Conservation (phyloP, 2,329 filamentous ascomycete species). For the Aspergillus persii region DNA sequence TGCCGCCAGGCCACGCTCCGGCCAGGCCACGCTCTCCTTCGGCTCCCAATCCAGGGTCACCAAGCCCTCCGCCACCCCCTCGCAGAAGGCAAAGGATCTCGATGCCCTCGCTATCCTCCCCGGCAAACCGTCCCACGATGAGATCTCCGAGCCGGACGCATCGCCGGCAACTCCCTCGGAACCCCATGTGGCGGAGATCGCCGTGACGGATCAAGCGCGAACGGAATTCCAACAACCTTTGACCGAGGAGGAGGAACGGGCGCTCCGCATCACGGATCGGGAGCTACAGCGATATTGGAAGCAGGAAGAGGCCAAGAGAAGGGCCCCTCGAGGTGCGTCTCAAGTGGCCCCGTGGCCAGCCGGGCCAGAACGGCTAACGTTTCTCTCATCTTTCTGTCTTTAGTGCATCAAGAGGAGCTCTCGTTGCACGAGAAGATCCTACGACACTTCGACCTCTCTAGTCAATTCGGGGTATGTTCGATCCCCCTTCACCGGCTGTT, state of each 20-base stretch:
- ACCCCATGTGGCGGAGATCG: slow-evolving; percentile 35
- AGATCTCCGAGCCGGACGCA: slow-evolving; percentile 27
- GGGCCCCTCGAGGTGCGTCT: slow-evolving; percentile 55
- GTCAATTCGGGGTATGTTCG: slow-evolving; percentile 81
- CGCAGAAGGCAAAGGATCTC: slow-evolving; percentile 33
- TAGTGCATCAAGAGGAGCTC: slow-evolving; percentile 74
- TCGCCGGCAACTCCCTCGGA: slow-evolving; percentile 23
- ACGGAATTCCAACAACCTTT: slow-evolving; percentile 37
- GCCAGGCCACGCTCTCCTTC: slow-evolving; percentile 64
- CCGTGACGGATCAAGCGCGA: slow-evolving; percentile 49
- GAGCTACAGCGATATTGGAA: slow-evolving; percentile 79
- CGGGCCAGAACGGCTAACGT: background rate
- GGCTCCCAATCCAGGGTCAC: slow-evolving; percentile 57
- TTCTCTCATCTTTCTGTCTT: background rate
- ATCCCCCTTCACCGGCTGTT: background rate
- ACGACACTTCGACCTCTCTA: slow-evolving; percentile 87
- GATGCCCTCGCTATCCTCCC: slow-evolving; percentile 37
- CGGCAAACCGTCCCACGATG: slow-evolving; percentile 19
- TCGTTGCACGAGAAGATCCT: slow-evolving; percentile 78
- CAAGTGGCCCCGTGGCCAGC: background rate
- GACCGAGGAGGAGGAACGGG: slow-evolving; percentile 43
- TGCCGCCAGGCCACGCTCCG: slow-evolving; percentile 33
- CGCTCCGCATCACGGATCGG: slow-evolving; percentile 63
- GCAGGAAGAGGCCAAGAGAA: slow-evolving; percentile 65
- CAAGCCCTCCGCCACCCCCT: slow-evolving; percentile 48